A percentile compares a stretch with the other conserved stretches of the same genome.
phyloP scores from a whole-genome alignment of 2,329 filamentous ascomycete genomes.

The Incumbomyces delicatus region DNA sequence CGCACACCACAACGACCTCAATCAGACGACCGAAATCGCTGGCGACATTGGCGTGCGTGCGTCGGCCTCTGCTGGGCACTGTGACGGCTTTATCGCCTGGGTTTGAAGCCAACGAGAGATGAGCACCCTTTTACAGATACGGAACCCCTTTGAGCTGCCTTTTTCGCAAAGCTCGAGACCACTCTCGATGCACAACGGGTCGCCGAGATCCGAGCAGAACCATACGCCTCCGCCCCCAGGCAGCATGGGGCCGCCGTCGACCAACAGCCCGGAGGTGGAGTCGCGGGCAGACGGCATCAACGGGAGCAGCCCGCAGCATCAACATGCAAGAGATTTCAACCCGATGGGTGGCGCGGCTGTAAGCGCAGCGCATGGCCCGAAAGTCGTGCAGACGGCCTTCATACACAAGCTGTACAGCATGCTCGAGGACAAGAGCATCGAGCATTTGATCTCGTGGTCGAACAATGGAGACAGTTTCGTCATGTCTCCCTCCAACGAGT shows the following conservation, averaged over 20 bases:
- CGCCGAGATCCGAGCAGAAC: constrained; percentile 39
- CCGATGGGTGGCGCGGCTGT: constrained; percentile 29
- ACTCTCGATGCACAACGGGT: constrained; percentile 17
- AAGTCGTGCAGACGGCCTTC: constrained; percentile 96
- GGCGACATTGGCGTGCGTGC: too few species aligned
- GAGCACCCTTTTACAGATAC: constrained; percentile 19
- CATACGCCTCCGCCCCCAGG: constrained; percentile 41
- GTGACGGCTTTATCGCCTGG: background rate
- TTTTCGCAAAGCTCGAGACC: constrained; percentile 13
- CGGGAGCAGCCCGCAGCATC: constrained; percentile 11
- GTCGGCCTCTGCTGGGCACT: background rate
- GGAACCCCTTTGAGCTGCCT: constrained; percentile 18
- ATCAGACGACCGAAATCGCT: too few species aligned
- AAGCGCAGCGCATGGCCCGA: constrained; percentile 70
- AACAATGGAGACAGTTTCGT: constrained; percentile 91
- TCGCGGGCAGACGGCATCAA: constrained; percentile 29
- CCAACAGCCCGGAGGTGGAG: constrained; percentile 42
- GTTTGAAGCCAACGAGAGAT: constrained; percentile 6
- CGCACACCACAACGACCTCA: too few species aligned
- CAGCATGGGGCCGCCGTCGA: constrained; percentile 38
- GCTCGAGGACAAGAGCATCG: constrained; percentile 87
- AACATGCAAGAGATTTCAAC: constrained; percentile 16
- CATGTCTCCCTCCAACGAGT: constrained; percentile 95
- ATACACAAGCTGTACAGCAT: constrained; percentile 99
- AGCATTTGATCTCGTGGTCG: constrained; percentile 95